Conservation (phyloP, 495 filamentous ascomycete genomes). For the Halenospora varia region DNA sequence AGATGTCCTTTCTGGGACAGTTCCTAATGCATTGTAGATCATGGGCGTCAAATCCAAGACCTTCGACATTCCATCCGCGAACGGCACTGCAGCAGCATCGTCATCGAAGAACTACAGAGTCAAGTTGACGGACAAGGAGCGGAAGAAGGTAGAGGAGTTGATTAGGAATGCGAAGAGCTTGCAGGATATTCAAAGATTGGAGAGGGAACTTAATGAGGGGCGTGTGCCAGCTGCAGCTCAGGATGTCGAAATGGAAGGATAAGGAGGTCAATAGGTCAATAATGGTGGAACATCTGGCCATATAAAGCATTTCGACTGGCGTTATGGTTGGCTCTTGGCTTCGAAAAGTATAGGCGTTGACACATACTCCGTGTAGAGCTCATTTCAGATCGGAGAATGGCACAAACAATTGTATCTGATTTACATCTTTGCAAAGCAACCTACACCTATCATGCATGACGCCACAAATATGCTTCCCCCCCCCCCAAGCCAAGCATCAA, state of each 20-base stretch:
- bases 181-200: slow-evolving; percentile 75
- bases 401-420: neutral
- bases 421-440: neutral
- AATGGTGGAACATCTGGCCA: neutral
- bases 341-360: slow-evolving; percentile 12
- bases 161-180: slow-evolving; percentile 82
- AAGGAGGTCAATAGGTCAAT: slow-evolving; percentile 12
- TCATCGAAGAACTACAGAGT: slow-evolving; percentile 58
- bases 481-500: neutral
- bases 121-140: slow-evolving; percentile 66
- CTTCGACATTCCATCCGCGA: slow-evolving; percentile 59
- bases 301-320: slow-evolving; percentile 4
- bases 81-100: slow-evolving; percentile 42
- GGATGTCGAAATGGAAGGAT: slow-evolving; percentile 55
- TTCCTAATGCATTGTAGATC: slow-evolving; percentile 47
- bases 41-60: slow-evolving; percentile 82
- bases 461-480: neutral
- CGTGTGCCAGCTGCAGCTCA: slow-evolving; percentile 67
- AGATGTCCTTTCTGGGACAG: neutral
- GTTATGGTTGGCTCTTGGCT: slow-evolving; percentile 4
- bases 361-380: neutral
- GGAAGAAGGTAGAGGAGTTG: slow-evolving; percentile 64
- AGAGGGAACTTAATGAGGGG: slow-evolving; percentile 85
- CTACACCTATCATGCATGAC: neutral
- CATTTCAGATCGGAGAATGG: neutral